These are phyloP conservation scores for Arabidopsis suecica DNA, from an alignment of 345 rosid species.

Conservation along the genomic window DNA sequence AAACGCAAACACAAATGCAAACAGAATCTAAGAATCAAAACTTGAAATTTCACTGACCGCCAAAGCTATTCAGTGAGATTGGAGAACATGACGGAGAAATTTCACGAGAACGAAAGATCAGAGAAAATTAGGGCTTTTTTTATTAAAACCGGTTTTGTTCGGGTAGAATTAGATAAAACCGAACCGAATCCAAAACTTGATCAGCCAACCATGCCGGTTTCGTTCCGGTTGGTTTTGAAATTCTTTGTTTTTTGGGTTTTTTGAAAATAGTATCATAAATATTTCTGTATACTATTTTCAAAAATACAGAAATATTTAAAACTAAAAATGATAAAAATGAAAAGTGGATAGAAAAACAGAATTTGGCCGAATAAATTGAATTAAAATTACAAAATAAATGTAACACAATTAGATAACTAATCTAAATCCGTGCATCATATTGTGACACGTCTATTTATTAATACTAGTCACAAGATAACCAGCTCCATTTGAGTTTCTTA, in stretches of 20 bases:
- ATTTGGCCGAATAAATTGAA: neutral
- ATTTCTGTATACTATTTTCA: no score
- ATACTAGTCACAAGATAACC: constrained; percentile 6
- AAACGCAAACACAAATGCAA: neutral
- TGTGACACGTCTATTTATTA: constrained; percentile 13
- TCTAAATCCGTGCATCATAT: neutral
- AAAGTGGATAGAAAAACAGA: neutral
- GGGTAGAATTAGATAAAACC: neutral
- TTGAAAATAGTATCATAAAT: no score
- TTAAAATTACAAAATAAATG: neutral
- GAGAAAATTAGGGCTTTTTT: neutral
- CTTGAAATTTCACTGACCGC: neutral
- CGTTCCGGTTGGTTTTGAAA: neutral
- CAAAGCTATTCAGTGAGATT: no score
- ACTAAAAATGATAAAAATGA: no score
- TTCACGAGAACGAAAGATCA: no score
- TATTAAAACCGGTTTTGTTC: neutral
- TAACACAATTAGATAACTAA: neutral
- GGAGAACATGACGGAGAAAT: neutral
- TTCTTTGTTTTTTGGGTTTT: no score
- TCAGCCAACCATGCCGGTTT: neutral
- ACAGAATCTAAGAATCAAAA: no score
- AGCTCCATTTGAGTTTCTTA: neutral
- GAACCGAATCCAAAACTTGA: neutral
- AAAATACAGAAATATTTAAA: no score